phyloP scores from a whole-genome alignment of 2,329 filamentous ascomycete species.

The Colletotrichum simmondsii region DNA sequence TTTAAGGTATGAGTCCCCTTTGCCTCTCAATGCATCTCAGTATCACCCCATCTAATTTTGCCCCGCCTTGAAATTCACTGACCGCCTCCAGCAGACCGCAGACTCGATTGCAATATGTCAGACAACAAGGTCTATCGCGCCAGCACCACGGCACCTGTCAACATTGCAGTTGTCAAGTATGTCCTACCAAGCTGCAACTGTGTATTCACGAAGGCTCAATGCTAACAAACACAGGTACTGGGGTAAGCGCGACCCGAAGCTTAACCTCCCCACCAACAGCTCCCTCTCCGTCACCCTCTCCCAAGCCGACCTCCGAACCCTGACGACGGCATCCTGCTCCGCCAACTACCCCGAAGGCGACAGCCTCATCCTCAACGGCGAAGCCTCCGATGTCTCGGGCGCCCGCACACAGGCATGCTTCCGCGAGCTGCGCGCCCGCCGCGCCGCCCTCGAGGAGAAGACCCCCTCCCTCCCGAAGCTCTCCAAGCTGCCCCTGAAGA shows the following conservation, averaged over 20 bases:
- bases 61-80: slow-evolving; percentile 15
- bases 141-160: slow-evolving; percentile 96
- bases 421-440: slow-evolving; percentile 82
- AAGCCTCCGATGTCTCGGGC: slow-evolving; percentile 84
- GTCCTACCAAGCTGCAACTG: slow-evolving; percentile 16
- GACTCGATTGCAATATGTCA: slow-evolving; percentile 49
- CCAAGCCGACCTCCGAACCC: slow-evolving; percentile 91
- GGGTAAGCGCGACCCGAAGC: slow-evolving; percentile 93
- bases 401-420: slow-evolving; percentile 96
- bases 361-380: slow-evolving; percentile 85
- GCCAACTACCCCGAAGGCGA: slow-evolving; percentile 73
- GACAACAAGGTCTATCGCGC: slow-evolving; percentile 80
- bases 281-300: slow-evolving; percentile 97
- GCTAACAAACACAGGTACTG: slow-evolving; percentile 70
- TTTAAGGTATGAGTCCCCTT: not conserved
- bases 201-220: slow-evolving; percentile 39
- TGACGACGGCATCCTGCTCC: slow-evolving; percentile 95
- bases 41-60: not conserved
- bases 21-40: not conserved
- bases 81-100: slow-evolving; percentile 35
- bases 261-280: slow-evolving; percentile 98
- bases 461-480: slow-evolving; percentile 85
- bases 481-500: slow-evolving; percentile 78
- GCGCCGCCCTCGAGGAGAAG: slow-evolving; percentile 77
- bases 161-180: slow-evolving; percentile 97